Evolutionary conservation across 306 rosid genomes (phyloP), one percentile per base, ranked within the genome.

Genomic region (Acacia acuminata): DNA sequence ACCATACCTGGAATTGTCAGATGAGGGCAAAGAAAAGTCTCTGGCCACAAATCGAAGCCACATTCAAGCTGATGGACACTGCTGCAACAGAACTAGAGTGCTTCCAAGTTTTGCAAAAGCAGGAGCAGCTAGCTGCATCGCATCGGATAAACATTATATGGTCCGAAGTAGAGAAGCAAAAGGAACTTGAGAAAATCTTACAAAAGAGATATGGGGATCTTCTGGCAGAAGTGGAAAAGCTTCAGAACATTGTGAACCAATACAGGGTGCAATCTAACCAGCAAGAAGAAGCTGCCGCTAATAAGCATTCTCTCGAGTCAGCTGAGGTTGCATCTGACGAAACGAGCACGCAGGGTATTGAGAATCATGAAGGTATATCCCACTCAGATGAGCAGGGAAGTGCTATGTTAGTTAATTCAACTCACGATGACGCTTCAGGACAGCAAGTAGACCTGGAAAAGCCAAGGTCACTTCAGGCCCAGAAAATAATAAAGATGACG

Each of bases 11-110:
- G 77, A n/a, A 58, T 73, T 76, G 89, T 53, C 87, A 94, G 98
- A 83, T 74, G 86, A 90, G 98, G 82, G 86, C 92, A 19, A 94
- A 90, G 86, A 90, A 84, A 58, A 53, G 87, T 82, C 89, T 91
- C 30, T 94, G 98, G 97, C 97, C 97, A 7, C 94, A 94, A 86
- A 89, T 93, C 27, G 98, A 91, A 81, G 91, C 91, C 56, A 91
- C 97, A 38, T 90, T 94, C 86, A 94, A 94, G 90, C 94, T 87
- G 87, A 87, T 93, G 86, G 97, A 93, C 80, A 86, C 92, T 55
- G 97, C 98, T 79, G 94, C 93, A 47, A 94, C 93, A 44, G 98
- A 94, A 86, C 92, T 90, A 0, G 97, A 94, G 85, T 94, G 96
- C 89, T 94, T 93, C 82, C 87, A 86, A 82, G 98, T 92, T 79